Evolutionary conservation across 2,329 filamentous ascomycete genomes (phyloP).

Genomic region (Penicillium psychrosexuale): DNA sequence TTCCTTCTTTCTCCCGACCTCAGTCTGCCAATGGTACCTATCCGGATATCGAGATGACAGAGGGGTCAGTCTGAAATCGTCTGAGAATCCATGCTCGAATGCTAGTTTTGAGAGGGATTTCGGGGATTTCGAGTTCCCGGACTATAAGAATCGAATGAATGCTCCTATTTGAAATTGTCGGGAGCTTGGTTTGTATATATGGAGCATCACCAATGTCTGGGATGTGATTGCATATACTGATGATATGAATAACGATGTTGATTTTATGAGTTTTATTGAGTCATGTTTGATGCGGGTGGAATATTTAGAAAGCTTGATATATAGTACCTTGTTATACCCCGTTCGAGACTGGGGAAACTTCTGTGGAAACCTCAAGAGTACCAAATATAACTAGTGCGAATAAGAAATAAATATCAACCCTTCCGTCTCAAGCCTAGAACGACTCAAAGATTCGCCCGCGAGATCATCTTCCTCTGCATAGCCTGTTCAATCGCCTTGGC

Average conservation of each 20-base stretch:
- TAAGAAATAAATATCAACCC: neutral
- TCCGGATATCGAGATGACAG: slow-evolving; percentile 8
- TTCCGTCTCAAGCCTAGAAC: neutral
- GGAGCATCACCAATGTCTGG: neutral
- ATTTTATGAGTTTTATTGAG: neutral
- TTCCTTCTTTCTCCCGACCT: neutral
- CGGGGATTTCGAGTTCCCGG: slow-evolving; percentile 23
- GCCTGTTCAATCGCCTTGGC: slow-evolving; percentile 33
- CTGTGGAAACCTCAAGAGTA: neutral
- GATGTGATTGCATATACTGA: neutral
- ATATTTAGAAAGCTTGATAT: neutral
- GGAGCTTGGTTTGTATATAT: slow-evolving; percentile 1
- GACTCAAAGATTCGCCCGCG: slow-evolving; percentile 11
- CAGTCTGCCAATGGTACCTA: neutral
- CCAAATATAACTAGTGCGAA: neutral
- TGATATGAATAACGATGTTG: neutral
- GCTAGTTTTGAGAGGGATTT: slow-evolving; percentile 20
- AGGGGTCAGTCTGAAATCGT: neutral
- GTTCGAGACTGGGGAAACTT: neutral
- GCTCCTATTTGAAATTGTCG: slow-evolving; percentile 11
- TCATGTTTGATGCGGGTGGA: no score
- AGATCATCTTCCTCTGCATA: slow-evolving; percentile 10
- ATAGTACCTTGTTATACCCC: no score
- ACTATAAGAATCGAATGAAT: slow-evolving; percentile 26
- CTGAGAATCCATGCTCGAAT: neutral